These are phyloP conservation scores for Papiliotrema nemorosa DNA, from an alignment of 1,284 basidiomycete genomes.

Conservation along the genomic window DNA sequence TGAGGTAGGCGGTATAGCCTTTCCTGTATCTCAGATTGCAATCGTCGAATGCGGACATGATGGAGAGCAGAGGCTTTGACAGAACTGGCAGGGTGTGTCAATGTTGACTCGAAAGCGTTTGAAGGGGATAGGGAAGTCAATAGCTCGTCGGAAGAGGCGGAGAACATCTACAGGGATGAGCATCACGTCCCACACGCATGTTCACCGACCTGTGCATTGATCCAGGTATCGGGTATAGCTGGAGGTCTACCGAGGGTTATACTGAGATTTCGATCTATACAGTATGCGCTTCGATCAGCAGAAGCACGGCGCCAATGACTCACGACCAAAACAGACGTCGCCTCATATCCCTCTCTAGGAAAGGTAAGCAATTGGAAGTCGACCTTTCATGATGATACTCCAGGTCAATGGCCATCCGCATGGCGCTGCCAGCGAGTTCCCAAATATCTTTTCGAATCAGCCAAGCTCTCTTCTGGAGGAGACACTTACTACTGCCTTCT, in stretches of 20 bases:
- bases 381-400: not conserved
- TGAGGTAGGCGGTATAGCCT: not conserved
- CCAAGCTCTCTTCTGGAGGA: too few species aligned
- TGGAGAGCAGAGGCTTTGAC: not conserved
- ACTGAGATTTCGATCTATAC: not conserved
- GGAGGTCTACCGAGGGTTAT: conserved; percentile 2
- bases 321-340: conserved; percentile 2
- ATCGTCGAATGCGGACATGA: not conserved
- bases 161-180: not conserved
- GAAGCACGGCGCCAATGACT: not conserved
- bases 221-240: not conserved
- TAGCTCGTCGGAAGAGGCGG: not conserved
- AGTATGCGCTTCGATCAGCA: not conserved
- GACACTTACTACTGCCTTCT: not conserved
- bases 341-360: not conserved
- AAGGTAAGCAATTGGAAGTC: not conserved
- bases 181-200: not conserved
- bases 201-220: not conserved
- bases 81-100: not conserved
- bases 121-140: not conserved
- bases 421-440: not conserved
- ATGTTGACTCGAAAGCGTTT: not conserved
- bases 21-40: conserved; percentile 1
- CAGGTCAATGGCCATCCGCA: not conserved
- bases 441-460: not conserved